Percentiles rank a stretch among this genome's conserved stretches.
Evolutionary conservation across 2,329 filamentous ascomycete genomes (phyloP).

Genomic region (Massarina eburnea): DNA sequence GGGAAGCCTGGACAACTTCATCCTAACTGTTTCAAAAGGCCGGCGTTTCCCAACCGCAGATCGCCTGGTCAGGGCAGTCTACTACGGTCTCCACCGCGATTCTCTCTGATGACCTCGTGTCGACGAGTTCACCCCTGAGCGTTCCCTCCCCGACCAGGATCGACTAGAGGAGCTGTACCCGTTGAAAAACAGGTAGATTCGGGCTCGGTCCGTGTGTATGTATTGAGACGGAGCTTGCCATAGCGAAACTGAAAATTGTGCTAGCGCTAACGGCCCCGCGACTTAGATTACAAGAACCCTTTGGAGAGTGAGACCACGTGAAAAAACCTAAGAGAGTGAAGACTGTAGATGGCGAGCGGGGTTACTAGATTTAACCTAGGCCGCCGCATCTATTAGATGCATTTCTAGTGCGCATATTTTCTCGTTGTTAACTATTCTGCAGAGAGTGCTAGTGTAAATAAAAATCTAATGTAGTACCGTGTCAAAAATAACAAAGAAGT

Average conservation of each 20-base stretch:
- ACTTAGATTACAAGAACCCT: conserved; percentile 15
- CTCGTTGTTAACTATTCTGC: neutral
- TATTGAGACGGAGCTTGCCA: conserved; percentile 42
- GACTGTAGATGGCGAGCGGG: conserved; percentile 16
- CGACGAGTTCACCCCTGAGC: conserved; percentile 23
- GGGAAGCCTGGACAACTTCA: conserved; percentile 3
- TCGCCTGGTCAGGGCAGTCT: conserved; percentile 7
- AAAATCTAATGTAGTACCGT: too few species aligned
- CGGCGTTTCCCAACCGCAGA: conserved; percentile 12
- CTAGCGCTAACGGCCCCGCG: conserved; percentile 8
- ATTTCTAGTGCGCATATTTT: conserved; percentile 41
- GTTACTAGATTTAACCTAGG: conserved; percentile 17
- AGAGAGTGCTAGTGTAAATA: too few species aligned
- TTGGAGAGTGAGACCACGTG: conserved; percentile 14
- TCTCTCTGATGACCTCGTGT: conserved; percentile 14
- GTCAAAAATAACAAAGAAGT: too few species aligned
- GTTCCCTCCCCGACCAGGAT: conserved; percentile 15
- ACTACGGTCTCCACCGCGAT: conserved; percentile 18
- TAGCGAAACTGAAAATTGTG: conserved; percentile 24
- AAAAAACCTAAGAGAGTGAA: conserved; percentile 15
- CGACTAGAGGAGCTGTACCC: conserved; percentile 11
- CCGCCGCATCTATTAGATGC: conserved; percentile 20
- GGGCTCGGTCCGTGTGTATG: conserved; percentile 43
- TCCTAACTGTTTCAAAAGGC: conserved; percentile 9
- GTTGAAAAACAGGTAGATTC: conserved; percentile 30